A percentile compares a stretch with the other conserved stretches of the same genome.
These are phyloP conservation scores for Gnetum montanum DNA, from an alignment of 75 land plant genomes.

Conservation along the genomic window DNA sequence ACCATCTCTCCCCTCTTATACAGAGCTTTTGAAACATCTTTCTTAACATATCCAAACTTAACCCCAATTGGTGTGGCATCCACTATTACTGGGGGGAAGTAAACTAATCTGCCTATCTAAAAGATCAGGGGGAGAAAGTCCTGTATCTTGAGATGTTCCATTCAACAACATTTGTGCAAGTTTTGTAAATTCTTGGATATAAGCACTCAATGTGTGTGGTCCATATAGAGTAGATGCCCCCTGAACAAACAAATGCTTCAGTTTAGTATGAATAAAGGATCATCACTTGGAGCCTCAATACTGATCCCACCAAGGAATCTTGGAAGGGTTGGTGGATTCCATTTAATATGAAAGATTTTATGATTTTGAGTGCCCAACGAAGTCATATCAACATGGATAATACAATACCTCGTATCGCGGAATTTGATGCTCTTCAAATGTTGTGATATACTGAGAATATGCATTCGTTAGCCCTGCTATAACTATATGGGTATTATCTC, in stretches of 20 bases:
- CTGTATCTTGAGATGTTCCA: slow-evolving; percentile 18
- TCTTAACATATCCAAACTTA: slow-evolving; percentile 50
- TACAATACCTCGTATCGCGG: slow-evolving; percentile 52
- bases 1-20: slow-evolving; percentile 47
- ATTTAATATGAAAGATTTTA: no score
- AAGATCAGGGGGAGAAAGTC: slow-evolving; percentile 68
- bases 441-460: slow-evolving; percentile 94
- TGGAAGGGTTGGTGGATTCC: no score
- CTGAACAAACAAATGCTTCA: slow-evolving; percentile 29
- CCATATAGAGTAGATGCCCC: slow-evolving; percentile 77
- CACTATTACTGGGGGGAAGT: slow-evolving; percentile 33
- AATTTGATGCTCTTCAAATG: slow-evolving; percentile 85
- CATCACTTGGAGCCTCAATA: no score
- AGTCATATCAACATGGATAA: no score
- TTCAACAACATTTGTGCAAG: slow-evolving; percentile 48
- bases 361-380: not conserved
- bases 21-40: slow-evolving; percentile 28
- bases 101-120: slow-evolving; percentile 50
- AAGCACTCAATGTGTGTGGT: slow-evolving; percentile 71
- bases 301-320: no score
- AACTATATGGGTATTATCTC: slow-evolving; percentile 47
- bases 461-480: slow-evolving; percentile 88
- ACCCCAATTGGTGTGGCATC: slow-evolving; percentile 48
- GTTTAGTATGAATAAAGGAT: no score
- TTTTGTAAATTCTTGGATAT: slow-evolving; percentile 80